These are phyloP conservation scores for Tetrahymena thermophila DNA, from an alignment of 73 alveolate species.

Conservation along the genomic window DNA sequence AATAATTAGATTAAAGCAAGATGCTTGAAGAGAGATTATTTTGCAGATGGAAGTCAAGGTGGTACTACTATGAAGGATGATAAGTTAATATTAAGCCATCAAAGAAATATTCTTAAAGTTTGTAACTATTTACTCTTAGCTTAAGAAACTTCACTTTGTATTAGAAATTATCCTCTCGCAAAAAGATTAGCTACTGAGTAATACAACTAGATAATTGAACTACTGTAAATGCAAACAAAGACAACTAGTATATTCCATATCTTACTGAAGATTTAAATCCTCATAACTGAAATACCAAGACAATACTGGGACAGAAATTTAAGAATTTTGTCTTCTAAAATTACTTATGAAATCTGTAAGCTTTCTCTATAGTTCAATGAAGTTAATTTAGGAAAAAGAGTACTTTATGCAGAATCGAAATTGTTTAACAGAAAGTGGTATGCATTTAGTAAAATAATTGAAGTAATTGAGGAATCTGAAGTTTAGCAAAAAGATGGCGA, in stretches of 20 bases:
- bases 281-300: constrained; percentile 30
- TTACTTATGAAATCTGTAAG: constrained; percentile 33
- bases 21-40: not conserved
- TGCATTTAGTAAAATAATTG: constrained; percentile 12
- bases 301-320: constrained; percentile 35
- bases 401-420: constrained; percentile 16
- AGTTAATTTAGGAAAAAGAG: constrained; percentile 46
- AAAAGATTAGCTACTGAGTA: constrained; percentile 19
- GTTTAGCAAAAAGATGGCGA: not conserved
- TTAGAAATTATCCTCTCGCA: constrained; percentile 6
- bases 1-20: not conserved
- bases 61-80: constrained; percentile 7
- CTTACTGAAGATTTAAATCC: constrained; percentile 8
- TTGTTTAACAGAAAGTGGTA: constrained; percentile 32
- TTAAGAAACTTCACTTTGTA: constrained; percentile 17
- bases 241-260: constrained; percentile 10
- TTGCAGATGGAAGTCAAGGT: constrained; percentile 3
- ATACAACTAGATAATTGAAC: not conserved
- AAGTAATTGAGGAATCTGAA: constrained; percentile 5
- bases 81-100: not conserved
- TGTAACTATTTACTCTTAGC: constrained; percentile 23
- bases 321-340: constrained; percentile 22
- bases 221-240: constrained; percentile 11
- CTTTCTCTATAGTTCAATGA: constrained; percentile 49
- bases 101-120: not conserved